phyloP scores from a whole-genome alignment of 1,284 basidiomycete species.

The Boletus smithii region DNA sequence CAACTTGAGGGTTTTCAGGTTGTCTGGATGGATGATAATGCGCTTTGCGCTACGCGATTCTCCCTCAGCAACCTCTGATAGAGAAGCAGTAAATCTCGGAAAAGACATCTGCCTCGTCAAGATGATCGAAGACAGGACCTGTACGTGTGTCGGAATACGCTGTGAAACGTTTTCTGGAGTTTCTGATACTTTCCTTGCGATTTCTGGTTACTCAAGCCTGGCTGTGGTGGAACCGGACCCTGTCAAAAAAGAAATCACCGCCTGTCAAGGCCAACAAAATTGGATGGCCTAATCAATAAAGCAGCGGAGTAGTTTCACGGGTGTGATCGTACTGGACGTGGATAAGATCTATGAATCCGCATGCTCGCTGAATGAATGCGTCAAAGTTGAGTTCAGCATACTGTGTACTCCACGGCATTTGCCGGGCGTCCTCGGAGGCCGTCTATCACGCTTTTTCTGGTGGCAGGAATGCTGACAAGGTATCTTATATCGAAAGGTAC shows the following conservation, averaged over 20 bases:
- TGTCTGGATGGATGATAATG: conserved; percentile 62
- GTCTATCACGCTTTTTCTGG: no score
- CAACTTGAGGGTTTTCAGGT: conserved; percentile 59
- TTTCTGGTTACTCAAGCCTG: not conserved
- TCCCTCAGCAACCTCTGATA: conserved; percentile 38
- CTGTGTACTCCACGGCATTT: conserved; percentile 14
- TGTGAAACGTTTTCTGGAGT: not conserved
- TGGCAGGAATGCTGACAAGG: not conserved
- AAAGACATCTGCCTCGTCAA: conserved; percentile 31
- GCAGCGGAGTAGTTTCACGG: conserved; percentile 4
- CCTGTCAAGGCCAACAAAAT: not conserved
- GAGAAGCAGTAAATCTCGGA: conserved; percentile 44
- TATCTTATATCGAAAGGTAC: not conserved
- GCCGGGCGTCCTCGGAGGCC: conserved; percentile 10
- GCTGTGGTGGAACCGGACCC: not conserved
- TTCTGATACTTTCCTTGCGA: not conserved
- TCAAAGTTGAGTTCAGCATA: not conserved
- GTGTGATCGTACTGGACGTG: conserved; percentile 6
- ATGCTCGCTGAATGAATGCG: conserved; percentile 4
- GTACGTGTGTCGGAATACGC: not conserved
- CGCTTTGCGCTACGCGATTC: conserved; percentile 56
- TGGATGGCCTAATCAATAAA: conserved; percentile 5
- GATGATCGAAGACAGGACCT: not conserved
- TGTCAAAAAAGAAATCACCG: conserved; percentile 6
- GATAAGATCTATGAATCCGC: conserved; percentile 6